Conservation (phyloP, 2,329 filamentous ascomycete species). For the Parastagonospora avenae region DNA sequence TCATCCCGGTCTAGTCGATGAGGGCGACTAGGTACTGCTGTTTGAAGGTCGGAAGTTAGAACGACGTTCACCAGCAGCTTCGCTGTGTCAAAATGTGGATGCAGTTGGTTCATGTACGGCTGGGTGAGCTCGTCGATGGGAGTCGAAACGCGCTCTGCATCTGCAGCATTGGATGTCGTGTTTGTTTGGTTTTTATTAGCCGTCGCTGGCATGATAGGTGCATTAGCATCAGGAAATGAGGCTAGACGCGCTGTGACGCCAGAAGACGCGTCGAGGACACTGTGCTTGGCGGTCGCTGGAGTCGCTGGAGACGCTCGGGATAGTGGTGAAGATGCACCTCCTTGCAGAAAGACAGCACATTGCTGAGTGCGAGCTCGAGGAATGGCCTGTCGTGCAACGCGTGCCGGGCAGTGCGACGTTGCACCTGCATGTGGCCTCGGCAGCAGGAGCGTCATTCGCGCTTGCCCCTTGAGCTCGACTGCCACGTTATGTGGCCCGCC, state of each 20-base stretch:
- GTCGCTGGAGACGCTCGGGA: not conserved
- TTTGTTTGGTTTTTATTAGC: slow-evolving; percentile 1
- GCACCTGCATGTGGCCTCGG: not conserved
- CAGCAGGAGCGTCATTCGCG: not conserved
- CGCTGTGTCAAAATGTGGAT: not conserved
- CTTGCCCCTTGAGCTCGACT: slow-evolving; percentile 4
- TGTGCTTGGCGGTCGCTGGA: not conserved
- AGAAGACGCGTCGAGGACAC: not conserved
- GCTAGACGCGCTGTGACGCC: slow-evolving; percentile 14
- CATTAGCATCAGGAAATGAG: slow-evolving; percentile 13
- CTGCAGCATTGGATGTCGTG: slow-evolving; percentile 8
- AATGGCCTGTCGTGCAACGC: slow-evolving; percentile 11
- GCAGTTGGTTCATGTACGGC: not conserved
- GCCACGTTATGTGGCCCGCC: slow-evolving; percentile 8
- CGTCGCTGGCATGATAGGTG: slow-evolving; percentile 6
- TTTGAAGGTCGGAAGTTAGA: too few species aligned
- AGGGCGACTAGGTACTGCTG: too few species aligned
- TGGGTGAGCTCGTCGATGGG: not conserved
- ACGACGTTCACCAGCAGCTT: too few species aligned
- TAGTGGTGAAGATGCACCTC: not conserved
- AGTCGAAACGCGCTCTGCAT: slow-evolving; percentile 5
- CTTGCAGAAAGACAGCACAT: not conserved
- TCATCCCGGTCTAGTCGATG: slow-evolving; percentile 2
- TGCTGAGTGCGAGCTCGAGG: not conserved
- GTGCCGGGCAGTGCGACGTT: slow-evolving; percentile 1